A percentile compares a stretch with the other conserved stretches of the same genome.
These are phyloP conservation scores for Flaveria brownii DNA, from an alignment of 129 eudicot genomes.

Conservation along the genomic window DNA sequence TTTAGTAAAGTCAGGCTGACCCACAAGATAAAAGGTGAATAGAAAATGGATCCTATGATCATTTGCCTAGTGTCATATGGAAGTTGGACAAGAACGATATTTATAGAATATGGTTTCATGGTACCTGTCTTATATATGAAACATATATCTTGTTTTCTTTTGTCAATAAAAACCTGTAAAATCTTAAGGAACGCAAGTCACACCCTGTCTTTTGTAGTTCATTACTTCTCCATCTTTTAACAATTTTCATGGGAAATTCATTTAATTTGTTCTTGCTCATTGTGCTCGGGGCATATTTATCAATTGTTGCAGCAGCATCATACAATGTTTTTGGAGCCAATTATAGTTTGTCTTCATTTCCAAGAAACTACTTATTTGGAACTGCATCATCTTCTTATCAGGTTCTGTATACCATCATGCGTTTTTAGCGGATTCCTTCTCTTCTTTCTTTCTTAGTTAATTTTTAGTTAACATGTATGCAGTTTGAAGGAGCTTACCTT, in stretches of 20 bases:
- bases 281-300: conserved; percentile 3
- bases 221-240: not conserved
- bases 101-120: too few species aligned
- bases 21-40: too few species aligned
- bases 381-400: conserved; percentile 91
- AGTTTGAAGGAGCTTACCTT: conserved; percentile 83
- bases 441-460: not conserved
- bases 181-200: not conserved
- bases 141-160: not conserved
- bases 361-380: conserved; percentile 68
- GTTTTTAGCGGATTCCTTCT: conserved; percentile 39
- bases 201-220: not conserved
- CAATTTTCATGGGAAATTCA: conserved; percentile 26
- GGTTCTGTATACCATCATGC: conserved; percentile 35
- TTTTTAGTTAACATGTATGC: conserved; percentile 12
- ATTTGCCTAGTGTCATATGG: too few species aligned
- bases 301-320: conserved; percentile 15
- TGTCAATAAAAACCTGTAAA: not conserved
- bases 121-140: too few species aligned
- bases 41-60: too few species aligned
- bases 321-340: conserved; percentile 10
- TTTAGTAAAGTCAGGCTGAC: too few species aligned
- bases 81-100: too few species aligned
- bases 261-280: not conserved
- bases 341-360: conserved; percentile 41